Base-by-base conservation (phyloP, 345 rosid species). In the Eucalyptus pumila region DNA sequence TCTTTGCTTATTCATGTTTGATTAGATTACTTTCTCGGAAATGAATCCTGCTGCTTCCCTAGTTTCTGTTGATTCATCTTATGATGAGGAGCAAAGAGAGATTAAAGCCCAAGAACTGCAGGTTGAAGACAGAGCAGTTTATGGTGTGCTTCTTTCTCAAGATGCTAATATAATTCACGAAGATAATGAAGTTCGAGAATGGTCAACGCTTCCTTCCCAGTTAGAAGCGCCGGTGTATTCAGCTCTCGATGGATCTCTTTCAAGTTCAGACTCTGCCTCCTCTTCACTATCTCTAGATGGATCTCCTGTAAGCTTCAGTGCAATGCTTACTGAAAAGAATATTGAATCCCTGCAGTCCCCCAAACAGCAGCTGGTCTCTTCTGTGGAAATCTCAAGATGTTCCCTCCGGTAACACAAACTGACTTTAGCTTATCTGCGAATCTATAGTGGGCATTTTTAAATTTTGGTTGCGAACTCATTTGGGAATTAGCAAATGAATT, bases 11-110 rank as follows among this genome's bases (percentile, higher is more conserved):
- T 65, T 8, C 21, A 0, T 65, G 21, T 65, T 65, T 65, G 6
- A n/a, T n/a, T 65, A 97, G 99, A 93, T 96, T 94, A 94, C 96
- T 93, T 96, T 97, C 94, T 96, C 98, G 62, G 98, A 96, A 88
- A 93, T 47, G 93, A 96, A 88, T 92, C 94, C 95, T 87, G 49
- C 49, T 47, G 49, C 49, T 47, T 47, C 49, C 1, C 49, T 47
- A 47, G 49, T 47, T 47, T 47, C 49, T 47, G 49, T 47, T 47
- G 49, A 0, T 47, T 47, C 49, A 47, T 47, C 49, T 1, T 0
- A 47, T 47, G 49, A 47, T 11, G 49, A 47, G 49, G 49, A 47
- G 49, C 94, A 47, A 47, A 95, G 49, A 47, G 49, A 47, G 49
- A 47, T 47, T 47, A 5, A 47, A 0, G 49, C 49, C 49, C 49